A percentile compares a stretch with the other conserved stretches of the same genome.
Evolutionary conservation across 176 grass and related monocot species (phyloP).

Genomic region (Melocanna baccifera): DNA sequence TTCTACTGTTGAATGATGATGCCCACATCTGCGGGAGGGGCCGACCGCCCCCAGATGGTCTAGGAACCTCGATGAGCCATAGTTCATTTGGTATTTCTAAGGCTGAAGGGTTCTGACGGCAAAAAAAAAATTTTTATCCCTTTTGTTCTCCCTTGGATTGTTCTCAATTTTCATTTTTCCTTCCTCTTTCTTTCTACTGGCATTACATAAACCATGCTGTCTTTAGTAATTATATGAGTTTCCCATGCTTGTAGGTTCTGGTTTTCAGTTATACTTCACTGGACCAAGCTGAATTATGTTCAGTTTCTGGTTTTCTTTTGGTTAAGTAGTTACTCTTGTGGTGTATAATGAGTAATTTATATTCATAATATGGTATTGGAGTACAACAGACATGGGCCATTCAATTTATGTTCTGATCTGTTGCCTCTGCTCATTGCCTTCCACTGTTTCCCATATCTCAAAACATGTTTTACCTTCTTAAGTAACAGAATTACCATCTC

Average conservation of each 20-base stretch:
- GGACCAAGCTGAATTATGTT: background rate
- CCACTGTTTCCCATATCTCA: background rate
- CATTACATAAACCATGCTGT: background rate
- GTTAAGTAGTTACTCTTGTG: background rate
- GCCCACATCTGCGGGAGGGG: no score
- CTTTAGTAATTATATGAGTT: constrained; percentile 8
- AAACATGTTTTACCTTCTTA: background rate
- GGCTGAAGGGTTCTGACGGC: no score
- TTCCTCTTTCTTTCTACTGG: no score
- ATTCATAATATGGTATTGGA: constrained; percentile 6
- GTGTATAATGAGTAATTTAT: background rate
- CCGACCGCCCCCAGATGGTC: no score
- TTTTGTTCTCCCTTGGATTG: no score
- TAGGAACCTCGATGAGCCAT: no score
- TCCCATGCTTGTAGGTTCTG: background rate
- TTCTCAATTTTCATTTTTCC: no score
- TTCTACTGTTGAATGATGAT: no score
- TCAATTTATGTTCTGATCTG: constrained; percentile 3
- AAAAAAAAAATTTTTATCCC: no score
- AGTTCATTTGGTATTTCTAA: no score
- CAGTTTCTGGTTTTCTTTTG: background rate
- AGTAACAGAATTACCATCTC: background rate
- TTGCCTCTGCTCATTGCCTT: background rate
- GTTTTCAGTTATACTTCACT: background rate
- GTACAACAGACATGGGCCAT: background rate